Base-by-base conservation (phyloP, 495 filamentous ascomycete species). In the Hypoxylon subgilvum region DNA sequence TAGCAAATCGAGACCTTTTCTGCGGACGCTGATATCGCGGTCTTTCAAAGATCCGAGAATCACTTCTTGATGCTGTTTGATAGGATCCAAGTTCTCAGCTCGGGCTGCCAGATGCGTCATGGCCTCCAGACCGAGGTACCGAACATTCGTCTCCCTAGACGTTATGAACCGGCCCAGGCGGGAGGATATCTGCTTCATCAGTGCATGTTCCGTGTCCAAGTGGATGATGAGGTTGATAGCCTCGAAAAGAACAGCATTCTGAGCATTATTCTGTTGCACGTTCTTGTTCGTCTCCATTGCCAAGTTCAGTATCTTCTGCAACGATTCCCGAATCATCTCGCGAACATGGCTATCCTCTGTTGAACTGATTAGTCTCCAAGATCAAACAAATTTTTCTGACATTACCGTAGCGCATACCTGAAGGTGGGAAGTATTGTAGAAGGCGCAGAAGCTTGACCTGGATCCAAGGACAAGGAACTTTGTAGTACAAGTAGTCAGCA, bases 211-310 rank as follows among this genome's bases (percentile, higher is more conserved):
- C 4, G 93, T 96, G 61, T 97, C 95, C n/a, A 99, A 85, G 61
- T 97, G 95, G 49, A 99, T 99, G 53, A 96, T 92, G 45, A 99
- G 86, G 68, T 97, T 97, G 72, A 99, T 97, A 40, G 92, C 95
- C 77, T 99, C 95, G 61, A 99, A 99, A 0, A 99, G 82, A 19
- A 99, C 90, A 0, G 95, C 95, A 65, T 99, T 97, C 66, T 97
- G 95, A 0, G 95, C 95, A 74, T 99, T 99, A 70, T 99, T 99
- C 69, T 99, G 94, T 74, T 99, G 95, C 12, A 97, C 95, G 61
- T 99, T 97, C 76, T 97, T 99, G 9, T 90, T 93, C 66, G 90
- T 90, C 60, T 96, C 91, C 79, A 96, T 84, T 1, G 94, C 94
- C 27, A 87, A 74, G 66, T 97, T 88, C 67, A 99, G 82, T 12